Evolutionary conservation across 306 rosid species (phyloP), one percentile per base, ranked within the genome.

Genomic region (Medicago lupulina): DNA sequence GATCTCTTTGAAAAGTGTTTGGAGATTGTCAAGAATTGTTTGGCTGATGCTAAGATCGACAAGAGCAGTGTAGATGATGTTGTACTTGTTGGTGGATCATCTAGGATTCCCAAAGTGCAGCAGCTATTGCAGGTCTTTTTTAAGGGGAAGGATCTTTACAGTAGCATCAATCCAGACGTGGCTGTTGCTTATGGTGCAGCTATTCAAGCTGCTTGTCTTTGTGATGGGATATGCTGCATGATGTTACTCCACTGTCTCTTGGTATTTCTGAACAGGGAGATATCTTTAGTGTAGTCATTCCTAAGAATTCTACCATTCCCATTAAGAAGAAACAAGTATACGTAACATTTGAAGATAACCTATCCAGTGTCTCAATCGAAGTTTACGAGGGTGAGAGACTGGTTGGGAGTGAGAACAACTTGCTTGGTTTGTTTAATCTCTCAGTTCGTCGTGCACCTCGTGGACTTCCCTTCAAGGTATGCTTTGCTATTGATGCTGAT

Each of bases 301-400:
- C 28, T 23, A 23, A 2, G 28, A 23, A 23, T 23, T 23, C 28
- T 23, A 1, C 57, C 3, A 7, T 50, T 50, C 57, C 57, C n/a
- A 8, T 50, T 6, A 50, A 5, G 55, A 15, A 12, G 2, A 50
- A 18, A 15, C 5, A 50, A 50, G 4, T 1, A 2, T 50, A 13
- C 15, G 0, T 15, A 0, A 50, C 55, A 15, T 0, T 1, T n/a
- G 6, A 50, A 5, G 55, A 50, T 50, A 1, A 50, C 3, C 17
- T n/a, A 13, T n/a, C 57, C 0, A 0, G 0, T 50, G 16, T 50
- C 9, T 0, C 1, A 4, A 13, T 50, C 6, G 0, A 0, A 0
- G 10, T 50, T 50, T 50, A n/a, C 7, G 57, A 50, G 57, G 21
- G 57, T n/a, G 57, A 50, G 21, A 50, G 21, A n/a, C 1, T 50